phyloP scores from a whole-genome alignment of 2,329 filamentous ascomycete genomes.

The Cladosporium halotolerans region DNA sequence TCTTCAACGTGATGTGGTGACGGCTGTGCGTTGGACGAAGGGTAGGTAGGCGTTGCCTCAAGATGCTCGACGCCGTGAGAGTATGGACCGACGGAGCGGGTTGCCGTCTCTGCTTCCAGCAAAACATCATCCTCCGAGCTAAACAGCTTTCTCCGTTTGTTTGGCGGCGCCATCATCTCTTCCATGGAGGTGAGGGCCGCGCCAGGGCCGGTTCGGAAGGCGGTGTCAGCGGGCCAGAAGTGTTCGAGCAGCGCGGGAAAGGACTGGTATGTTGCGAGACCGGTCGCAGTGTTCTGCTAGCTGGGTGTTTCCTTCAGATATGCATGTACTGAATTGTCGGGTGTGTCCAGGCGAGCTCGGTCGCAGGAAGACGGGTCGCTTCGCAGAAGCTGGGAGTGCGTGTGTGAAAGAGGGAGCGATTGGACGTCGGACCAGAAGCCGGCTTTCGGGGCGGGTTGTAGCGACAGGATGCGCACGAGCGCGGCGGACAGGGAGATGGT shows the following conservation, averaged over 20 bases:
- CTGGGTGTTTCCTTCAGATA: background rate
- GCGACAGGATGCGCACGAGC: conserved; percentile 4
- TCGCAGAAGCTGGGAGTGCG: conserved; percentile 21
- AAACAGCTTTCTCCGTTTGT: conserved; percentile 23
- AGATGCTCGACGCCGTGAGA: conserved; percentile 16
- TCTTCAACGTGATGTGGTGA: conserved; percentile 20
- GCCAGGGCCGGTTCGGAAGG: background rate
- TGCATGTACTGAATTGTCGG: background rate
- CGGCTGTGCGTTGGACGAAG: conserved; percentile 1
- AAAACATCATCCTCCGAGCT: conserved; percentile 7
- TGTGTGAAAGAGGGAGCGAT: conserved; percentile 20
- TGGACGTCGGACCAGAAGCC: conserved; percentile 27
- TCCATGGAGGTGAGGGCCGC: conserved; percentile 16
- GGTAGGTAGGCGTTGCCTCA: background rate
- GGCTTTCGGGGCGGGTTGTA: conserved; percentile 12
- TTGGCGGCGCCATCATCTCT: conserved; percentile 24
- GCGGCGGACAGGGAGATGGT: background rate
- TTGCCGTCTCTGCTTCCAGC: conserved; percentile 7
- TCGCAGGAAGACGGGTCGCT: conserved; percentile 17
- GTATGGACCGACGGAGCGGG: conserved; percentile 1
- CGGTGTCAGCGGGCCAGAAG: background rate
- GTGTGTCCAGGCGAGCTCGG: background rate
- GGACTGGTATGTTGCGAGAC: background rate
- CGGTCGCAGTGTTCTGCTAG: background rate
- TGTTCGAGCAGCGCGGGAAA: background rate